A percentile compares a stretch with the other conserved stretches of the same genome.
phyloP scores from a whole-genome alignment of 1,139 yeast genomes.

The Nakaseomyces kungkrabaensis region DNA sequence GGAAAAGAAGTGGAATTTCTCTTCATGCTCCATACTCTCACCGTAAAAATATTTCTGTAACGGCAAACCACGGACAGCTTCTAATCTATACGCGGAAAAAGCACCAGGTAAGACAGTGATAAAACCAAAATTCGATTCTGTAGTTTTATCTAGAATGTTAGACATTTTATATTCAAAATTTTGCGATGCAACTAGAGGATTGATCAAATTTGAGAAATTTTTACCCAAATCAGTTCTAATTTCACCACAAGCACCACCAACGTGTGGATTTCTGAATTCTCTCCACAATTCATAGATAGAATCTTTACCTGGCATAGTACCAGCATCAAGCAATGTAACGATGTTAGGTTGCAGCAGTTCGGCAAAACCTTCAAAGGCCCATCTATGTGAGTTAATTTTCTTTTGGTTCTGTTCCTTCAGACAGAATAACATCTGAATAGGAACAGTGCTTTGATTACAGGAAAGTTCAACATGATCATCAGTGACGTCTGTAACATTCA shows the following conservation, averaged over 20 bases:
- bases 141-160: constrained; percentile 81
- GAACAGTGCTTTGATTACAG: constrained; percentile 46
- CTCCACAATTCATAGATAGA: constrained; percentile 84
- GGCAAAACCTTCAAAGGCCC: constrained; percentile 93
- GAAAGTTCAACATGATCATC: constrained; percentile 57
- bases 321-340: constrained; percentile 79
- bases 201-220: constrained; percentile 54
- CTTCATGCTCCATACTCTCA: constrained; percentile 58
- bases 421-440: constrained; percentile 85
- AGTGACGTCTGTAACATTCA: constrained; percentile 49
- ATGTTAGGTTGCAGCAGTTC: constrained; percentile 80
- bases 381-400: constrained; percentile 89
- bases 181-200: constrained; percentile 87
- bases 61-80: constrained; percentile 78
- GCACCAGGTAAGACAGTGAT: constrained; percentile 91
- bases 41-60: constrained; percentile 85
- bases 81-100: constrained; percentile 76
- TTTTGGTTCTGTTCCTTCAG: constrained; percentile 82
- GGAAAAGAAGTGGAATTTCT: constrained; percentile 56
- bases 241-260: constrained; percentile 95
- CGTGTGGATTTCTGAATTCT: constrained; percentile 73
- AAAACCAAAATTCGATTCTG: constrained; percentile 82
- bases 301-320: constrained; percentile 82
- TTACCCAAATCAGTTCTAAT: constrained; percentile 81
- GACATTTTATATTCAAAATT: constrained; percentile 91